phyloP scores from a whole-genome alignment of 2,329 filamentous ascomycete genomes.

The Chaetomium sp. region DNA sequence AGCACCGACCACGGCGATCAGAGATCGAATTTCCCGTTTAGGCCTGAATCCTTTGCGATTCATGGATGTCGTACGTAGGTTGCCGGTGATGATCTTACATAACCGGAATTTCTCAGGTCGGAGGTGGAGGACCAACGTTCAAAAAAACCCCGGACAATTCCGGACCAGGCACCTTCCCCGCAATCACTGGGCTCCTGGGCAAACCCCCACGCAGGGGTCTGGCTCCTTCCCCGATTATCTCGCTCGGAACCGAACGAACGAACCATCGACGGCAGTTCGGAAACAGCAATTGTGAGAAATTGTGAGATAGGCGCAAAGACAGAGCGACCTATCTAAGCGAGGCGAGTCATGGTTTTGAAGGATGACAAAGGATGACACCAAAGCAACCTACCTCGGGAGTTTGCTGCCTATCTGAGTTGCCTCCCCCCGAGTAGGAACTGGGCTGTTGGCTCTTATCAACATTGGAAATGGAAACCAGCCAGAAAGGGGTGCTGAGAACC shows the following conservation, averaged over 20 bases:
- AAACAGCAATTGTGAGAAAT: neutral
- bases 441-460: neutral
- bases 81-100: neutral
- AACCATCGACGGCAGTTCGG: neutral
- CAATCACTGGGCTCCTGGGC: neutral
- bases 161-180: neutral
- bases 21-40: too few species aligned
- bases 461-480: neutral
- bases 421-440: neutral
- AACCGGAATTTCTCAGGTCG: neutral
- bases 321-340: neutral
- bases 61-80: neutral
- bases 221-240: neutral
- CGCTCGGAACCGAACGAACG: neutral
- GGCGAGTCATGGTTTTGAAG: neutral
- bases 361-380: neutral
- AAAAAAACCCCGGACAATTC: neutral
- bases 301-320: neutral
- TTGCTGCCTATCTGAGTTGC: slow-evolving; percentile 4
- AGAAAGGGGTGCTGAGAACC: neutral
- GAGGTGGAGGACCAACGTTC: neutral
- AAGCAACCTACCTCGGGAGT: neutral
- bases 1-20: too few species aligned
- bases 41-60: too few species aligned
- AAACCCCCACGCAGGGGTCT: neutral